Percentiles rank a stretch among this genome's conserved stretches.
phyloP scores from a whole-genome alignment of 2,329 filamentous ascomycete genomes.

The Hymenoscyphus albidus region DNA sequence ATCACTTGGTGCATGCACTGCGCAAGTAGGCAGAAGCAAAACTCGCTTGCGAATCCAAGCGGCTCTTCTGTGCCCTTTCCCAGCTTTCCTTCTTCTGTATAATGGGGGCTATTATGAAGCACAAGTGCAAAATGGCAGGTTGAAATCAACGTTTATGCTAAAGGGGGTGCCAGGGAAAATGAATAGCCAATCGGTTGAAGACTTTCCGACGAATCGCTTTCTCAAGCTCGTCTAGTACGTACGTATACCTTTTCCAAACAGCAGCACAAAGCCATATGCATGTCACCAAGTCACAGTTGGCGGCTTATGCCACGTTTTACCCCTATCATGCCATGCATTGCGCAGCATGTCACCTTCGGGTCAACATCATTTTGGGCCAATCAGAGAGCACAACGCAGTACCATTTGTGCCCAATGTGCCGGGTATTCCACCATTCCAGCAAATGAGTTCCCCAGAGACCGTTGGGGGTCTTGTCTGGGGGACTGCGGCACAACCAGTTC shows the following conservation, averaged over 20 bases:
- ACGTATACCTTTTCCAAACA: background rate
- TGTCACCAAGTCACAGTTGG: background rate
- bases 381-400: background rate
- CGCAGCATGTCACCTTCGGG: background rate
- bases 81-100: background rate
- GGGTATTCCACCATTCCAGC: background rate
- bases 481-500: background rate
- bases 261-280: background rate
- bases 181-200: background rate
- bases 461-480: background rate
- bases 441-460: slow-evolving; percentile 2
- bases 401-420: background rate
- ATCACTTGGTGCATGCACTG: slow-evolving; percentile 7
- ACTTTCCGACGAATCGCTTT: background rate
- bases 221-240: background rate
- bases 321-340: background rate
- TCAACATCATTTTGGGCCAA: background rate
- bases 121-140: background rate
- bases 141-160: background rate
- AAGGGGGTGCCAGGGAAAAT: background rate
- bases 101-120: background rate
- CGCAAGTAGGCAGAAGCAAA: slow-evolving; percentile 2
- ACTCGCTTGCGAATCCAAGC: background rate
- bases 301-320: slow-evolving; percentile 2
- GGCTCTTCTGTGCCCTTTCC: background rate